Conservation (phyloP, 2,329 filamentous ascomycete genomes). For the Exophiala oligosperma region DNA sequence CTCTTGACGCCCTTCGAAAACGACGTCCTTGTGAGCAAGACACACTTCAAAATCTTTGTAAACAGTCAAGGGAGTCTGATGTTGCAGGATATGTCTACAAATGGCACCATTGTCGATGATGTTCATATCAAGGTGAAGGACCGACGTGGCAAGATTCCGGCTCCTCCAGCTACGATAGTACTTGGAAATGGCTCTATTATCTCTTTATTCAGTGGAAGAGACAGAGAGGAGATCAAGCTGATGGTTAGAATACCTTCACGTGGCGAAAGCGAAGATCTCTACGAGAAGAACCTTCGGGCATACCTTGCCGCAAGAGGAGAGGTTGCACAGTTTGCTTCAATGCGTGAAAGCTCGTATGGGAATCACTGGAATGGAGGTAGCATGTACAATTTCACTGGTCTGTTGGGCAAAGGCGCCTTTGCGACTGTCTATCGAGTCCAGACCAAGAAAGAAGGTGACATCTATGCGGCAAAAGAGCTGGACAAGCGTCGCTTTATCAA, state of each 20-base stretch:
- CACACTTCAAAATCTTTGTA: slow-evolving; percentile 92
- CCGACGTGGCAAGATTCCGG: slow-evolving; percentile 13
- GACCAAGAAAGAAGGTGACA: slow-evolving; percentile 75
- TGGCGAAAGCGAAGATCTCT: slow-evolving; percentile 67
- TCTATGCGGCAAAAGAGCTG: slow-evolving; percentile 90
- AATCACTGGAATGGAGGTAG: slow-evolving; percentile 80
- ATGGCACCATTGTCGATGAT: slow-evolving; percentile 85
- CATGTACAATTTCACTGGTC: slow-evolving; percentile 78
- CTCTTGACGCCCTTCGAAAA: slow-evolving; percentile 68
- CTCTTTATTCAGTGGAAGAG: slow-evolving; percentile 57
- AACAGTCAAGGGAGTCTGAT: slow-evolving; percentile 85
- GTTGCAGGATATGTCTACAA: slow-evolving; percentile 93
- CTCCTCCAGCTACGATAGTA: slow-evolving; percentile 55
- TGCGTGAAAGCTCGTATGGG: slow-evolving; percentile 51
- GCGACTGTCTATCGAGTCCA: slow-evolving; percentile 91
- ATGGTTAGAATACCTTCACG: slow-evolving; percentile 80
- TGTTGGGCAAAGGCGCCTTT: slow-evolving; percentile 91
- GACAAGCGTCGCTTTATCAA: slow-evolving; percentile 93
- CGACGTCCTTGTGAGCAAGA: slow-evolving; percentile 78
- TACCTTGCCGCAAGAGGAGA: slow-evolving; percentile 55
- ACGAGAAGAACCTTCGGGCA: slow-evolving; percentile 65
- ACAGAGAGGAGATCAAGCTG: slow-evolving; percentile 70
- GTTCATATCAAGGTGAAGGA: slow-evolving; percentile 56
- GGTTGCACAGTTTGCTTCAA: slow-evolving; percentile 32
- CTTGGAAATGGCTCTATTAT: slow-evolving; percentile 73